Evolutionary conservation across 345 rosid genomes (phyloP).

Genomic region (Lepidium sativum): DNA sequence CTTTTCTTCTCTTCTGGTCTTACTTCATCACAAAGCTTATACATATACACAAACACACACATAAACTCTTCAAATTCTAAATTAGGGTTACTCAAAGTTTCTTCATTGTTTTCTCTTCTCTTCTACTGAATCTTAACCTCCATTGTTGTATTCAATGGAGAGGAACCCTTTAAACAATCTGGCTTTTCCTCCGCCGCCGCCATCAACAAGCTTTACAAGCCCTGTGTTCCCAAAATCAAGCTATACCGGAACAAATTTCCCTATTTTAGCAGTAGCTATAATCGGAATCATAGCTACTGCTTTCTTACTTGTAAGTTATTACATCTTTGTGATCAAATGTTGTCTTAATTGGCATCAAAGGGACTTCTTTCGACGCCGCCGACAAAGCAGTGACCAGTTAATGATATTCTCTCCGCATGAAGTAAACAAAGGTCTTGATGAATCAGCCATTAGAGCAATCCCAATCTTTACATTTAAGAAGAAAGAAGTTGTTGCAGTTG

Average conservation of each 20-base stretch:
- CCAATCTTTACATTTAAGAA: conserved; percentile 74
- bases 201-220: conserved; percentile 4
- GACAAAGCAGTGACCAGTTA: conserved; percentile 33
- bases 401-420: conserved; percentile 36
- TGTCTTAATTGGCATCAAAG: conserved; percentile 82
- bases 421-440: conserved; percentile 61
- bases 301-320: conserved; percentile 80
- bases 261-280: conserved; percentile 70
- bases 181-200: conserved; percentile 26
- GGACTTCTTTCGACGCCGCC: conserved; percentile 47
- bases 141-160: conserved; percentile 8
- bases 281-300: conserved; percentile 81
- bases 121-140: background rate
- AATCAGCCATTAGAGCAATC: conserved; percentile 68
- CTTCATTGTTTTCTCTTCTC: background rate
- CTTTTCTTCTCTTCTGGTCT: background rate
- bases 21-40: background rate
- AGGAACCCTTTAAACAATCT: conserved; percentile 22
- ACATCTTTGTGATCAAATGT: conserved; percentile 81
- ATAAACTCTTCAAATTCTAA: background rate
- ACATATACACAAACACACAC: conserved; percentile 2
- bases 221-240: conserved; percentile 21
- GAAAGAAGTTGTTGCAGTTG: conserved; percentile 19
- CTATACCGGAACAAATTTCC: conserved; percentile 28
- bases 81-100: background rate